Conservation (phyloP, 1,139 yeast species). For the Kodamaea suecica region DNA sequence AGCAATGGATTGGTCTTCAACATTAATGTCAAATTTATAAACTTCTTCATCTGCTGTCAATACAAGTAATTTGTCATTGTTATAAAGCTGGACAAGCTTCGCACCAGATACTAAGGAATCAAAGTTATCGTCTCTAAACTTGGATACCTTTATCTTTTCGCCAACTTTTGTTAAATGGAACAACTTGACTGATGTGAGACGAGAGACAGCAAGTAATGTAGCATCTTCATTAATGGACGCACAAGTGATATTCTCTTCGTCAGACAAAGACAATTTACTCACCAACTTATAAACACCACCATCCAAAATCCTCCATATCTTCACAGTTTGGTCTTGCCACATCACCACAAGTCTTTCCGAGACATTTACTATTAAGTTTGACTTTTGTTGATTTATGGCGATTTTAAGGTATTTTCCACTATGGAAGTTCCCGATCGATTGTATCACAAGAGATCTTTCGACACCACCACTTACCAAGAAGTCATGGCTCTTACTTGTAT, state of each 20-base stretch:
- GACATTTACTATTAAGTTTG: conserved; percentile 53
- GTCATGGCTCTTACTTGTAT: conserved; percentile 66
- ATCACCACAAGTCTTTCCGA: conserved; percentile 53
- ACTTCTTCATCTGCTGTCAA: conserved; percentile 68
- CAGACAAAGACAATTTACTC: conserved; percentile 63
- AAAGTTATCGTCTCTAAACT: conserved; percentile 50
- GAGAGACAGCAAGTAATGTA: conserved; percentile 64
- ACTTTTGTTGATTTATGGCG: conserved; percentile 59
- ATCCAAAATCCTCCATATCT: conserved; percentile 68
- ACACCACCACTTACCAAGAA: conserved; percentile 86
- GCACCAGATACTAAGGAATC: conserved; percentile 55
- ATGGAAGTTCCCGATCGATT: conserved; percentile 63
- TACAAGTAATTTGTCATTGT: conserved; percentile 47
- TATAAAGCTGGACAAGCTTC: conserved; percentile 44
- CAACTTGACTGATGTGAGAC: conserved; percentile 65
- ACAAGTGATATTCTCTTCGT: conserved; percentile 76
- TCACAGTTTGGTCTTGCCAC: conserved; percentile 83
- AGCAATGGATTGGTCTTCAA: conserved; percentile 19
- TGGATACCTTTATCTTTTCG: conserved; percentile 47
- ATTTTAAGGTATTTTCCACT: conserved; percentile 74
- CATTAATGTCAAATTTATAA: conserved; percentile 42
- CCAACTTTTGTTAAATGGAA: conserved; percentile 49
- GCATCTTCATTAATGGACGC: conserved; percentile 71
- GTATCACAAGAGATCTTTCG: conserved; percentile 74
- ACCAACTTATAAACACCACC: conserved; percentile 49